phyloP scores from a whole-genome alignment of 208 protist genomes.

The Lotmaria passim region DNA sequence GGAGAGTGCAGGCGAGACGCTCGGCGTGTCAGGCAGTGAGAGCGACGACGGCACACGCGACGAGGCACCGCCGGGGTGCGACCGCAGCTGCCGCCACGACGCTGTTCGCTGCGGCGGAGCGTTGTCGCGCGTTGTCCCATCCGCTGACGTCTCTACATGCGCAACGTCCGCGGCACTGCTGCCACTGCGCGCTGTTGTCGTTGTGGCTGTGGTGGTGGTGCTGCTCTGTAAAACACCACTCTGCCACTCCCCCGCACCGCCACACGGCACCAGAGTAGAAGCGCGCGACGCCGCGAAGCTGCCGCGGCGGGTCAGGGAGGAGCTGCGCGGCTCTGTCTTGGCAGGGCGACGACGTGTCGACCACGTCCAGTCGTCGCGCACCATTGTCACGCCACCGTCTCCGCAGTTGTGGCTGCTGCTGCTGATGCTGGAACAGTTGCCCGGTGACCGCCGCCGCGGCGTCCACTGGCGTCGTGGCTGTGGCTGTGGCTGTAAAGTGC shows the following conservation, averaged over 20 bases:
- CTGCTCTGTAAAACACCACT: background rate
- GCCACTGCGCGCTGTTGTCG: background rate
- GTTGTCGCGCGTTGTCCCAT: background rate
- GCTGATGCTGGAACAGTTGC: background rate
- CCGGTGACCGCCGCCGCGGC: constrained; percentile 17
- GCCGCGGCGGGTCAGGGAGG: constrained; percentile 43
- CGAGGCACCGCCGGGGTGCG: constrained; percentile 21
- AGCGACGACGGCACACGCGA: background rate
- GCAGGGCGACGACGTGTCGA: constrained; percentile 33
- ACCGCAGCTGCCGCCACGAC: constrained; percentile 30
- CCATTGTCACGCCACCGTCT: constrained; percentile 13
- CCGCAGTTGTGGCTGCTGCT: background rate
- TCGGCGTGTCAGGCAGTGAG: constrained; percentile 9
- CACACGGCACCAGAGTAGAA: constrained; percentile 25
- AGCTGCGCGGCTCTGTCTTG: constrained; percentile 50
- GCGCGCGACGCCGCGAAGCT: constrained; percentile 37
- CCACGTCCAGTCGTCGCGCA: constrained; percentile 42
- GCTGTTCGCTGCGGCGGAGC: constrained; percentile 11
- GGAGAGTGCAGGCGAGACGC: background rate
- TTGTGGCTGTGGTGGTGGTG: background rate
- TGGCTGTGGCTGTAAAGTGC: background rate
- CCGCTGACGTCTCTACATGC: background rate
- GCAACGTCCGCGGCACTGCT: background rate
- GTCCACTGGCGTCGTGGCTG: constrained; percentile 31
- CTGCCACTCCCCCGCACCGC: background rate